Percentiles rank a stretch among this genome's conserved stretches.
Conservation (phyloP, 345 rosid species). For the Raphanus sativus region DNA sequence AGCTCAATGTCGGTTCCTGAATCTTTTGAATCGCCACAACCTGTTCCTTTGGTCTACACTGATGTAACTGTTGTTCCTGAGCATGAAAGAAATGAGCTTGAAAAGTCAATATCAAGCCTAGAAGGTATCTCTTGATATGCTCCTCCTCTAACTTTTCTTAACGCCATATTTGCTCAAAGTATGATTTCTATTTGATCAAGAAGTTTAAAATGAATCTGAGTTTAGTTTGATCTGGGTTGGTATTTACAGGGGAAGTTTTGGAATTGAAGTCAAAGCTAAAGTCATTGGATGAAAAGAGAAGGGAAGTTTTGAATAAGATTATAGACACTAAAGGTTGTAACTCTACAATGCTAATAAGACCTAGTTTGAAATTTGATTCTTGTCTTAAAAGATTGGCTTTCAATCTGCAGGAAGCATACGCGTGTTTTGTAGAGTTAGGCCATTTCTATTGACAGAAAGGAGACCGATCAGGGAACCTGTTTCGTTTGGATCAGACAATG, state of each 20-base stretch:
- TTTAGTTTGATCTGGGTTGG: conserved; percentile 21
- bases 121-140: conserved; percentile 52
- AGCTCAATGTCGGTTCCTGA: conserved; percentile 40
- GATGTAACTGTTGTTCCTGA: conserved; percentile 82
- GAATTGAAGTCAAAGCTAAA: conserved; percentile 57
- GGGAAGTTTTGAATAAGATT: conserved; percentile 61
- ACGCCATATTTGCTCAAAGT: background rate
- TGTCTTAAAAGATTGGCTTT: conserved; percentile 17
- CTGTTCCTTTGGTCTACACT: conserved; percentile 44
- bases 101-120: conserved; percentile 50
- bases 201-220: background rate
- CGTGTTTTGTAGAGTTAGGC: conserved; percentile 82
- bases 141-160: background rate
- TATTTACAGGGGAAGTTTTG: conserved; percentile 55
- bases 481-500: conserved; percentile 44
- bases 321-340: conserved; percentile 74
- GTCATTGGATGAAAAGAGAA: conserved; percentile 61
- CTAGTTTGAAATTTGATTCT: conserved; percentile 1
- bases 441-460: conserved; percentile 45
- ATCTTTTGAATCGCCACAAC: conserved; percentile 45
- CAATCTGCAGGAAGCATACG: conserved; percentile 72
- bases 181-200: background rate
- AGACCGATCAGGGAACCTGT: conserved; percentile 55
- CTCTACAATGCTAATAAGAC: background rate
- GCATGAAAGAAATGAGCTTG: conserved; percentile 65